phyloP scores from a whole-genome alignment of 2,329 filamentous ascomycete species.

The Intubia oerlemansii region DNA sequence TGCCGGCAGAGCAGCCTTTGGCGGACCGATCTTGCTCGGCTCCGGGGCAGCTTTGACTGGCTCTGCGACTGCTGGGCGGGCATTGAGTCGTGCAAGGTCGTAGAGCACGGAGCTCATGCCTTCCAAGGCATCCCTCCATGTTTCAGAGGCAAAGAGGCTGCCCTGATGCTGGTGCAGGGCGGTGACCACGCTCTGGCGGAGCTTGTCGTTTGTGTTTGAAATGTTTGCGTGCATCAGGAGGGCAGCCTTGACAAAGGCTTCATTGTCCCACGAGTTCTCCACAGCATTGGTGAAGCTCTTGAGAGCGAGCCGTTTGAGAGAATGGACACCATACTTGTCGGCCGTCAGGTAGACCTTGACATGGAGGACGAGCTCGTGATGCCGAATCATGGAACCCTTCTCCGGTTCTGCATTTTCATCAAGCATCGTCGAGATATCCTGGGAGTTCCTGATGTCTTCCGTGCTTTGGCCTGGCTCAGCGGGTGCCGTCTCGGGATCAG shows the following conservation, averaged over 20 bases:
- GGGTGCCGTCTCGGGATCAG: neutral
- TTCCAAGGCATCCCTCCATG: neutral
- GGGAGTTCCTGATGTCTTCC: neutral
- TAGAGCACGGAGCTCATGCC: neutral
- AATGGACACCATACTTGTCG: neutral
- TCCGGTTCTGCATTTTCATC: too few relatives aligned
- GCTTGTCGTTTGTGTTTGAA: neutral
- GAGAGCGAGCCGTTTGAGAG: neutral
- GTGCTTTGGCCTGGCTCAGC: neutral
- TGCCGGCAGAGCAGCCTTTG: too few relatives aligned
- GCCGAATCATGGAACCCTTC: neutral
- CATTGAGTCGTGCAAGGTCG: too few relatives aligned
- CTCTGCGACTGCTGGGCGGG: too few relatives aligned
- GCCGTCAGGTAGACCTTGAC: constrained; percentile 1
- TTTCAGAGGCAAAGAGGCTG: neutral
- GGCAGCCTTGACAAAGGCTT: neutral
- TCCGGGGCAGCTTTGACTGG: too few relatives aligned
- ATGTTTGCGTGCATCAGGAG: neutral
- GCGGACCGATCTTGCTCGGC: too few relatives aligned
- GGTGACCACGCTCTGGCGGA: neutral
- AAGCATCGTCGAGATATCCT: too few relatives aligned
- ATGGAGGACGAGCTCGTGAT: neutral
- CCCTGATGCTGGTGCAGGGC: neutral
- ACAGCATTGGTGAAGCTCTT: neutral
- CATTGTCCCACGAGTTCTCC: neutral